Evolutionary conservation across 2,329 filamentous ascomycete species (phyloP), one percentile per base, ranked within the genome.

Genomic region (Aspergillus piperis): DNA sequence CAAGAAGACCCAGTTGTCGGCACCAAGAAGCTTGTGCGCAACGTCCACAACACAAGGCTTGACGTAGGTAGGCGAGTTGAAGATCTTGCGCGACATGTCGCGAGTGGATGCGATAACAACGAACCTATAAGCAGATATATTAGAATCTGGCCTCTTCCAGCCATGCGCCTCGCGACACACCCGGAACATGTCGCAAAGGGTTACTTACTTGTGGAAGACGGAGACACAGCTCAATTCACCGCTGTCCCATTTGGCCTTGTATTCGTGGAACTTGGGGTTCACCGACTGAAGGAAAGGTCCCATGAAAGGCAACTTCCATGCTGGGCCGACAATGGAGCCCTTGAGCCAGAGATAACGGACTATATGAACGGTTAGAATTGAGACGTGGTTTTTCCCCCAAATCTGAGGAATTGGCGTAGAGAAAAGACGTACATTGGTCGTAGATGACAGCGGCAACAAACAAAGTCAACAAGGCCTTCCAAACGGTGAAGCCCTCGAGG

Each of bases 11-110:
- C 93, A 99, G 82, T 97, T 97, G 71, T 90, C 89, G 62, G 88
- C 85, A 61, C 95, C 91, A 55, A 99, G 87, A 54, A 99, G 90
- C 82, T 98, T 98, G 79, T 92, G 88, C 19, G 95, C 95, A 61
- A 89, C 88, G 75, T 98, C 94, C 65, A 99, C 95, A 63, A 99
- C 93, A 73, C 93, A 98, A 44, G 95, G 95, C 82, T 97, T 97
- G 75, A 96, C 92, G 73, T 88, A 98, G 54, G 81, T 76, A 25
- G 95, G 95, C 19, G 93, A 96, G 80, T 97, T 98, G 85, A 98
- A 93, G 70, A 98, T 89, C 78, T 98, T 98, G 70, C 94, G 90
- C 60, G 94, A 90, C 86, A 98, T 91, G 74, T 98, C 95, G 72
- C 95, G 92, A 55, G 90, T 92, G 17, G 93, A 96, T 36, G 93